Conservation (phyloP, 495 filamentous ascomycete genomes). For the Coniosporium apollinis region DNA sequence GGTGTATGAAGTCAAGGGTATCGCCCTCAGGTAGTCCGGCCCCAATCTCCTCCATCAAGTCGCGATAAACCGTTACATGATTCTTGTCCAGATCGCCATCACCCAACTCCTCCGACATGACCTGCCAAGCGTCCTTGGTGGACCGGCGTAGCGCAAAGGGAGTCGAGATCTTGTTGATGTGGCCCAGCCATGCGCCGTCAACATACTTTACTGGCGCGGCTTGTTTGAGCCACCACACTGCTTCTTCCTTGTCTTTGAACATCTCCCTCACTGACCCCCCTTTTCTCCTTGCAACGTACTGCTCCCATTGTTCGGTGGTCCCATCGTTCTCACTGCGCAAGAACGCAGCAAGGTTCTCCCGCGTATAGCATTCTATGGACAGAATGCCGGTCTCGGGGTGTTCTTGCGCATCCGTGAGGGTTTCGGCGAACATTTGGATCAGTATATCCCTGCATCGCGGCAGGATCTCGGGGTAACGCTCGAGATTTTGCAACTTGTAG, state of each 20-base stretch:
- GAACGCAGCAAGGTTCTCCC: slow-evolving; percentile 17
- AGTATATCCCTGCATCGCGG: slow-evolving; percentile 17
- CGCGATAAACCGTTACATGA: slow-evolving; percentile 28
- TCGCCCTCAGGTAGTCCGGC: slow-evolving; percentile 14
- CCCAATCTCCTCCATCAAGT: slow-evolving; percentile 25
- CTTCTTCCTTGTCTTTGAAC: slow-evolving; percentile 22
- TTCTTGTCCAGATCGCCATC: slow-evolving; percentile 31
- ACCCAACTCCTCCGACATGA: slow-evolving; percentile 34
- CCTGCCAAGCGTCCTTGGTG: slow-evolving; percentile 32
- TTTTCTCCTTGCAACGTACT: slow-evolving; percentile 20
- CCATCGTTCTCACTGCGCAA: slow-evolving; percentile 17
- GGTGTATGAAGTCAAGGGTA: slow-evolving; percentile 21
- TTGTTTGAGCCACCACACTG: slow-evolving; percentile 26
- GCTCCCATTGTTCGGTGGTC: slow-evolving; percentile 18
- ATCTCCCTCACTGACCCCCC: slow-evolving; percentile 20
- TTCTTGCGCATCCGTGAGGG: slow-evolving; percentile 11
- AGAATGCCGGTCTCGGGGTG: slow-evolving; percentile 16
- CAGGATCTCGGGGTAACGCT: slow-evolving; percentile 22
- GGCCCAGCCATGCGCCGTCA: slow-evolving; percentile 34
- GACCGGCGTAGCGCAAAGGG: slow-evolving; percentile 20
- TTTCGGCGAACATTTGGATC: slow-evolving; percentile 20
- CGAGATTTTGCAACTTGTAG: slow-evolving; percentile 27
- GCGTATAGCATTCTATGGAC: slow-evolving; percentile 20
- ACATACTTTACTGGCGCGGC: slow-evolving; percentile 32
- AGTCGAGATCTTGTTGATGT: slow-evolving; percentile 28